Percentiles rank a stretch among this genome's conserved stretches.
phyloP scores from a whole-genome alignment of 495 filamentous ascomycete genomes.

The Talaromyces adpressus region DNA sequence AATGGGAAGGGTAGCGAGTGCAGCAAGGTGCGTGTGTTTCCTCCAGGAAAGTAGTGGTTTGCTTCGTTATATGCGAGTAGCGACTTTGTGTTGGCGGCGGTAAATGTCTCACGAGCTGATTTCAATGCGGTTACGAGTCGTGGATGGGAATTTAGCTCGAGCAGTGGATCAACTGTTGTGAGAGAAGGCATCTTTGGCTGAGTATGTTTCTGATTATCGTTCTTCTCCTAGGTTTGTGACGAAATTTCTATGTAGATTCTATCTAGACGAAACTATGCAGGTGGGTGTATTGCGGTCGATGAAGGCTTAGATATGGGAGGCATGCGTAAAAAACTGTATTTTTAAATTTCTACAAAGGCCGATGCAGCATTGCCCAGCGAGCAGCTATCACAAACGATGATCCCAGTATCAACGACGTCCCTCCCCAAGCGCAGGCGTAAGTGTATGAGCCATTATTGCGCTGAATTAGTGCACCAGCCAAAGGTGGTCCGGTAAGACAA shows the following conservation, averaged over 20 bases:
- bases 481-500: constrained; percentile 64
- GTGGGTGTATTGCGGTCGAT: too few relatives aligned
- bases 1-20: constrained; percentile 12
- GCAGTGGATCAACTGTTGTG: neutral
- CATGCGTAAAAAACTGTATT: neutral
- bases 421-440: neutral
- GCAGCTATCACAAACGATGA: neutral
- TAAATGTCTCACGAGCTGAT: neutral
- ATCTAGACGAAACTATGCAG: too few relatives aligned
- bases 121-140: neutral
- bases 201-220: neutral
- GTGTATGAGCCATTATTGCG: neutral
- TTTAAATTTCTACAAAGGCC: constrained; percentile 7
- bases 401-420: neutral
- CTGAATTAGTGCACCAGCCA: constrained; percentile 55
- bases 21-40: constrained; percentile 13
- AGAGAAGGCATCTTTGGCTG: neutral
- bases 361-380: constrained; percentile 22
- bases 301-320: neutral
- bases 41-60: constrained; percentile 7
- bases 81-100: neutral
- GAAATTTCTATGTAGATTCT: too few relatives aligned
- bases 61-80: neutral
- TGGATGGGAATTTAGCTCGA: neutral
- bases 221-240: too few relatives aligned